phyloP scores from a whole-genome alignment of 2,329 filamentous ascomycete genomes.

The Coleophoma cylindrospora region DNA sequence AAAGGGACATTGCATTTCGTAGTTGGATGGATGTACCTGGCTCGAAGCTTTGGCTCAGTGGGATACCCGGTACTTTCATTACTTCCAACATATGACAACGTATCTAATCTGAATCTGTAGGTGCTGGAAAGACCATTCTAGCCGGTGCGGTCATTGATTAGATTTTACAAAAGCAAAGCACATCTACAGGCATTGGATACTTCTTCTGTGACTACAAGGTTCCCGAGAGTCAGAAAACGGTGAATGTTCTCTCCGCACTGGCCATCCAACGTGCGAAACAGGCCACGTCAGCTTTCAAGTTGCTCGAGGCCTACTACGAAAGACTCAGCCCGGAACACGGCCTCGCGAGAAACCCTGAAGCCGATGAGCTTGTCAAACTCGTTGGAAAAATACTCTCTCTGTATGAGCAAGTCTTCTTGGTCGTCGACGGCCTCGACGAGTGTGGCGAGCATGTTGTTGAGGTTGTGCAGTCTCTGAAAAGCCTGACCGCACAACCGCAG shows the following conservation, averaged over 20 bases:
- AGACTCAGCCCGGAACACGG: not conserved
- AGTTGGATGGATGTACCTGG: too few species aligned
- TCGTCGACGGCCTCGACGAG: conserved; percentile 6
- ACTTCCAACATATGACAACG: too few species aligned
- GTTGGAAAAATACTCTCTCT: not conserved
- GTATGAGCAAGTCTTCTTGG: not conserved
- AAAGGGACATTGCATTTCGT: too few species aligned
- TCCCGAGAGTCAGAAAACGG: conserved; percentile 6
- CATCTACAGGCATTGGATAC: conserved; percentile 5
- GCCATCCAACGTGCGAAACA: not conserved
- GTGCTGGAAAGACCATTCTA: conserved; percentile 13
- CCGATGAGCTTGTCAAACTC: not conserved
- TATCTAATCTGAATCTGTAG: not conserved
- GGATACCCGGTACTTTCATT: too few species aligned
- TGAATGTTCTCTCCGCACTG: conserved; percentile 12
- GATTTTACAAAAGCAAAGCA: not conserved
- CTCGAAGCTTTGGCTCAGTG: too few species aligned
- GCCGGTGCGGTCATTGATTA: conserved; percentile 7
- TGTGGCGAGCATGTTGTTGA: not conserved
- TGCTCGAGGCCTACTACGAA: not conserved
- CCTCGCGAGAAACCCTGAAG: not conserved
- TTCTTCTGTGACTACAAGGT: conserved; percentile 24
- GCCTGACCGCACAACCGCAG: not conserved
- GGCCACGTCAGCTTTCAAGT: not conserved
- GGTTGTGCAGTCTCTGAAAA: not conserved